These are phyloP conservation scores for Aspergillus bertholletiae DNA, from an alignment of 495 filamentous ascomycete species.

Conservation along the genomic window DNA sequence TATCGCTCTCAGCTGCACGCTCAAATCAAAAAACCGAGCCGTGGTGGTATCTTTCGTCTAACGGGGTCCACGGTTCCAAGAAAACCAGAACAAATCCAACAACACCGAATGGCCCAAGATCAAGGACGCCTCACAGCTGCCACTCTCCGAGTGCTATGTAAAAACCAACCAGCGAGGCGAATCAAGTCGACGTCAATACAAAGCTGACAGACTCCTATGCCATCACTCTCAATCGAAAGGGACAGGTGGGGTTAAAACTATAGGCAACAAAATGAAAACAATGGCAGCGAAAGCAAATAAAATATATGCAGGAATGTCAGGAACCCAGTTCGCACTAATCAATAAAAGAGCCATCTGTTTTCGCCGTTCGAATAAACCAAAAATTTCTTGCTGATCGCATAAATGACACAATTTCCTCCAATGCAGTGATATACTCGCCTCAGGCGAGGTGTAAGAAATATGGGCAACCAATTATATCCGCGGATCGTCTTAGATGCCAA, in stretches of 20 bases:
- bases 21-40: background rate
- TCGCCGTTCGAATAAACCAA: constrained; percentile 9
- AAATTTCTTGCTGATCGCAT: constrained; percentile 7
- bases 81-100: background rate
- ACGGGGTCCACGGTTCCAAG: background rate
- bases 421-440: constrained; percentile 10
- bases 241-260: too few species aligned
- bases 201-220: background rate
- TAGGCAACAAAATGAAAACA: background rate
- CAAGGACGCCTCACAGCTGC: constrained; percentile 1
- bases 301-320: constrained; percentile 6
- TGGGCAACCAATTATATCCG: background rate
- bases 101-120: background rate
- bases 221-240: too few species aligned
- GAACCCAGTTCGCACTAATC: background rate
- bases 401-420: constrained; percentile 4
- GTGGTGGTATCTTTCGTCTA: constrained; percentile 8
- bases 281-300: background rate
- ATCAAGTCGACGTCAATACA: background rate
- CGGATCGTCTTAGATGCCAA: background rate
- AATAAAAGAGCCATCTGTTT: constrained; percentile 1
- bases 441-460: background rate
- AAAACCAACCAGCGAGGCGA: background rate
- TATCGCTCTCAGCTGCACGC: background rate
- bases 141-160: background rate